phyloP scores from a whole-genome alignment of 495 filamentous ascomycete genomes.

The Cryomyces minteri region DNA sequence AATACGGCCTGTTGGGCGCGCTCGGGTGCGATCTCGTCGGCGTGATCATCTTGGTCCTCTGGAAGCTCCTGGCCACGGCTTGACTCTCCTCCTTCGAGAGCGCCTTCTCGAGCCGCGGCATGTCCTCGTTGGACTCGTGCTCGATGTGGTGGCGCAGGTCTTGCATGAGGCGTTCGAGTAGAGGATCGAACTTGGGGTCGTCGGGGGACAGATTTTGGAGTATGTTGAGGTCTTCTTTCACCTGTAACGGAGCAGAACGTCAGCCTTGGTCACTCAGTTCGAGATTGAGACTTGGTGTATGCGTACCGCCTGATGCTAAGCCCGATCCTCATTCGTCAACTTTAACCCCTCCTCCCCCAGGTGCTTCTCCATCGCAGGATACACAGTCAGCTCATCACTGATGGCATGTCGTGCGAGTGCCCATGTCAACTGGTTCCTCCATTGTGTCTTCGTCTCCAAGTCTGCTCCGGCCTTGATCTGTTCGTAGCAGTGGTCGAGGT shows the following conservation, averaged over 20 bases:
- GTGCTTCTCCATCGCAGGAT: constrained; percentile 45
- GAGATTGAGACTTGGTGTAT: not conserved
- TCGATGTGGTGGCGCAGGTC: constrained; percentile 37
- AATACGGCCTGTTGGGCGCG: constrained; percentile 30
- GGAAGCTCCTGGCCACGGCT: not conserved
- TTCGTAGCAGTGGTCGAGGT: constrained; percentile 39
- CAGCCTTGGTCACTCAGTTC: not conserved
- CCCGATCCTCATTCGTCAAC: constrained; percentile 40
- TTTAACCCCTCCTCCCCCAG: constrained; percentile 28
- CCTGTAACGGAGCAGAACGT: constrained; percentile 20
- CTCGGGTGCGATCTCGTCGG: constrained; percentile 10
- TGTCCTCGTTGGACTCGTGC: constrained; percentile 38
- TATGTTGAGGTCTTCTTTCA: constrained; percentile 40
- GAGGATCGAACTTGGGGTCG: constrained; percentile 30
- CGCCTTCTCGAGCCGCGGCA: constrained; percentile 21
- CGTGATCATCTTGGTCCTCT: not conserved
- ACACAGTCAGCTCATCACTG: constrained; percentile 51
- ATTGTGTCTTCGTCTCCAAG: constrained; percentile 29
- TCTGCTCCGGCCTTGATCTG: constrained; percentile 32
- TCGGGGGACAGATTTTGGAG: constrained; percentile 37
- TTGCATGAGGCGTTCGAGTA: constrained; percentile 31
- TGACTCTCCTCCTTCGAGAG: not conserved
- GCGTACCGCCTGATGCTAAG: constrained; percentile 35
- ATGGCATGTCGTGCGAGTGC: constrained; percentile 47
- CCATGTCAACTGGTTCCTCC: constrained; percentile 53